Conservation (phyloP, 805 yeast species). For the Candida palmyrensis region DNA sequence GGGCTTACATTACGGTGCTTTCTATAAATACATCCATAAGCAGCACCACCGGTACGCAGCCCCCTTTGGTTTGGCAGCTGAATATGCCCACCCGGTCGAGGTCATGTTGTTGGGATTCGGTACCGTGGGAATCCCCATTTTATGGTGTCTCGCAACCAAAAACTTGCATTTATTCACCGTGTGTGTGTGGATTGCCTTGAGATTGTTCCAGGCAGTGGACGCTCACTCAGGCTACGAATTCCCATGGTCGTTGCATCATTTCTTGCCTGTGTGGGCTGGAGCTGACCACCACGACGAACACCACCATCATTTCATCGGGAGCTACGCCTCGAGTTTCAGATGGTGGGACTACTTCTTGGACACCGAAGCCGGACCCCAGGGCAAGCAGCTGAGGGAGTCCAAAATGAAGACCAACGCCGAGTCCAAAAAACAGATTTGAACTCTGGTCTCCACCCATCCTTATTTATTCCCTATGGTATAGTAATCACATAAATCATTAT, state of each 20-base stretch:
- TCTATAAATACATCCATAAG: conserved; percentile 54
- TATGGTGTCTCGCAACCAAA: conserved; percentile 45
- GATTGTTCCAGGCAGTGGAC: conserved; percentile 57
- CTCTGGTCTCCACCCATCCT: too few species aligned
- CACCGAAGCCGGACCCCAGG: conserved; percentile 54
- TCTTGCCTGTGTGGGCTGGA: conserved; percentile 63
- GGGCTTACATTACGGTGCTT: conserved; percentile 50
- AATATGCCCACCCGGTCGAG: conserved; percentile 57
- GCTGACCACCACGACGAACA: conserved; percentile 61
- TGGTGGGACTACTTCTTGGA: conserved; percentile 52
- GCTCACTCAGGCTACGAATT: conserved; percentile 60
- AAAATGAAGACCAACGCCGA: conserved; percentile 41
- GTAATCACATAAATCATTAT: too few species aligned
- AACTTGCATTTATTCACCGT: conserved; percentile 51
- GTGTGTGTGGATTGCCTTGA: conserved; percentile 45
- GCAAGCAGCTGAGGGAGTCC: conserved; percentile 42
- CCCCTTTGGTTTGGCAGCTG: conserved; percentile 59
- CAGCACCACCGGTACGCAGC: conserved; percentile 61
- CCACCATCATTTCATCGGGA: conserved; percentile 56
- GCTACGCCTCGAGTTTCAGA: conserved; percentile 53
- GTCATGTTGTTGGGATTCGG: conserved; percentile 55
- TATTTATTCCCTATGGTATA: too few species aligned
- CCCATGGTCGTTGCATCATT: conserved; percentile 54
- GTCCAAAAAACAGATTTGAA: conserved; percentile 15
- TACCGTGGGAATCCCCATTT: conserved; percentile 55